Percentiles rank a stretch among this genome's conserved stretches.
phyloP scores from a whole-genome alignment of 345 rosid species.

The Syzygium aromaticum region DNA sequence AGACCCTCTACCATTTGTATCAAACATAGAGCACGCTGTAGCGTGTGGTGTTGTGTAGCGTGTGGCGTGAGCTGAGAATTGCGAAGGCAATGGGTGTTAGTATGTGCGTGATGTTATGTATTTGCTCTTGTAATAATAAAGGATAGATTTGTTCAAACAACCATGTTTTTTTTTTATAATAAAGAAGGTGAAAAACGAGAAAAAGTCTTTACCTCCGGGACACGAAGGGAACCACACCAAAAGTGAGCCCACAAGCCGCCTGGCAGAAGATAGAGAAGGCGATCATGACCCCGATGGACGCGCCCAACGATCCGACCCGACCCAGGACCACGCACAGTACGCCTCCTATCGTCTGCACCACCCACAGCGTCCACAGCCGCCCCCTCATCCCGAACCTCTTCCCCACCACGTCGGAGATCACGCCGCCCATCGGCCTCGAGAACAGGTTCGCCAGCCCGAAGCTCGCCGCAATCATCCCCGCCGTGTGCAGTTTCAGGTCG shows the following conservation, averaged over 20 bases:
- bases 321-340: slow-evolving; percentile 57
- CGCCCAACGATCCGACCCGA: slow-evolving; percentile 28
- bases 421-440: slow-evolving; percentile 76
- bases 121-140: too few relatives aligned
- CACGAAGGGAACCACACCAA: slow-evolving; percentile 88
- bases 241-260: slow-evolving; percentile 86
- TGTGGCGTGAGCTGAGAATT: too few relatives aligned
- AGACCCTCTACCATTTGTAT: too few relatives aligned
- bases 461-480: slow-evolving; percentile 86
- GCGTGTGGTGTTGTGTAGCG: too few relatives aligned
- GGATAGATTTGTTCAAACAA: neutral
- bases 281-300: slow-evolving; percentile 55
- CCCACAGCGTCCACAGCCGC: slow-evolving; percentile 77
- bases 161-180: neutral
- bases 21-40: too few relatives aligned
- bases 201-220: slow-evolving; percentile 45
- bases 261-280: slow-evolving; percentile 72
- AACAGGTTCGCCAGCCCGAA: slow-evolving; percentile 75
- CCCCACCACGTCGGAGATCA: slow-evolving; percentile 47
- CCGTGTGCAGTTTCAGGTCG: slow-evolving; percentile 58
- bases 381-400: slow-evolving; percentile 85
- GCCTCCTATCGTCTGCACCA: slow-evolving; percentile 66
- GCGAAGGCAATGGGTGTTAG: too few relatives aligned
- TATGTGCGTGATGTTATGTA: too few relatives aligned
- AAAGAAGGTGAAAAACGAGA: neutral